Evolutionary conservation across 2,329 filamentous ascomycete species (phyloP), one percentile per base, ranked within the genome.

Genomic region (Cladosporium sp.): DNA sequence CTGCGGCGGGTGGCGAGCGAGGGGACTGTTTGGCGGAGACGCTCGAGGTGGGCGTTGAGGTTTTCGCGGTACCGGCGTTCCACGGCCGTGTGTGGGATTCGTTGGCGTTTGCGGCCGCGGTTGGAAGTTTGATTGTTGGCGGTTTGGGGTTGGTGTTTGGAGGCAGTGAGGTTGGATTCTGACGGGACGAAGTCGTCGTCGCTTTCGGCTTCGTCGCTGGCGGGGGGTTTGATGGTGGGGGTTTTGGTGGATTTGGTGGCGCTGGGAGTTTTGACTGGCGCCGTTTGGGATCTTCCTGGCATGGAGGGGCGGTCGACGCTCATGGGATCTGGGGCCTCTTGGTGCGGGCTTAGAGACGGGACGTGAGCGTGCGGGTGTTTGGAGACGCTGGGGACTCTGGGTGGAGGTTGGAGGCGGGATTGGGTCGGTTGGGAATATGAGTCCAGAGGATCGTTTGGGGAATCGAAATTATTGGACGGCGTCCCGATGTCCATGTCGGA

Each of bases 31-130:
- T 61, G 55, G 20, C 64, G 59, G 6, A 68, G 56, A 22, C 62
- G 60, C 29, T 66, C 63, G 22, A 68, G 58, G 46, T 67, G 64
- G 7, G 60, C 56, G 43, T 68, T 68, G 20, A 68, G 58, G 36
- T 67, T 67, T 51, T 68, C 65, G 8, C 66, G 56, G 54, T 68
- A 68, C 38, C 66, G 59, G 27, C 64, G 59, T 43, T 60, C 58
- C 20, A 58, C 54, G 3, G 66, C 64, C 4, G 65, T 67, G 48
- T 68, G 66, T 6, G 65, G 65, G 39, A 67, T 66, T 41, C 65
- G 65, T 45, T 65, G 61, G 4, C 64, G 63, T 43, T 63, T 64
- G 22, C 62, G 51, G 53, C 59, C 61, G 39, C 64, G 57, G 12
- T 51, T 53, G 38, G 59, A 57, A 18, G 47, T n/a, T n/a, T n/a